A percentile compares a stretch with the other conserved stretches of the same genome.
These are phyloP conservation scores for Arabis alpina DNA, from an alignment of 345 rosid species.

Conservation along the genomic window DNA sequence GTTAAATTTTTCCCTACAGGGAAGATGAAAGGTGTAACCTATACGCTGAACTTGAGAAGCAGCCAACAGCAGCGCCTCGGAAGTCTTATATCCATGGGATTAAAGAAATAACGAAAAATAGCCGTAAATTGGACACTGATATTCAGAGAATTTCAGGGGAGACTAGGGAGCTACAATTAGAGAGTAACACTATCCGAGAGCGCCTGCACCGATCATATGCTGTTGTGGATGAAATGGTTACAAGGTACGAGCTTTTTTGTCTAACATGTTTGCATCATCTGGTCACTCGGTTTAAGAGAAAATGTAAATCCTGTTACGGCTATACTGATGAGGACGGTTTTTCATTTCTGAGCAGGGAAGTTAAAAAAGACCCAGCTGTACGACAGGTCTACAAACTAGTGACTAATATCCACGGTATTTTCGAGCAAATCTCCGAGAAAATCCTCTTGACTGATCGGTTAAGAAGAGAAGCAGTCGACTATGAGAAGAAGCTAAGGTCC, in stretches of 20 bases:
- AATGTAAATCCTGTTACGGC: neutral
- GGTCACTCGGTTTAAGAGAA: constrained; percentile 24
- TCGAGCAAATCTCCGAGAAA: constrained; percentile 75
- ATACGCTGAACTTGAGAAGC: constrained; percentile 53
- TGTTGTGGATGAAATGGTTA: constrained; percentile 75
- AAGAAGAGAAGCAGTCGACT: constrained; percentile 67
- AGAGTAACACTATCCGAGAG: constrained; percentile 85
- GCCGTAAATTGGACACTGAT: constrained; percentile 80
- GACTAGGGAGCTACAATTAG: constrained; percentile 81
- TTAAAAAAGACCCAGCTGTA: constrained; percentile 66
- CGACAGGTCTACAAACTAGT: constrained; percentile 76
- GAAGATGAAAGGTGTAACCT: constrained; percentile 62
- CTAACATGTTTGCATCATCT: constrained; percentile 25
- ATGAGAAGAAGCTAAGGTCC: constrained; percentile 71
- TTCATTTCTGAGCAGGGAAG: constrained; percentile 56
- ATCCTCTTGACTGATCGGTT: constrained; percentile 62
- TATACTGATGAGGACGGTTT: constrained; percentile 10
- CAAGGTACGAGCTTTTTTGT: constrained; percentile 54
- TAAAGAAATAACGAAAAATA: constrained; percentile 82
- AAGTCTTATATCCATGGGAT: constrained; percentile 65
- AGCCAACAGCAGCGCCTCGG: constrained; percentile 57
- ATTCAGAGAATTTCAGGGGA: constrained; percentile 71
- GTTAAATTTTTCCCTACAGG: constrained; percentile 42
- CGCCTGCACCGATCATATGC: constrained; percentile 83
- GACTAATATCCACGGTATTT: constrained; percentile 69